These are phyloP conservation scores for Apiospora kogelbergensis DNA, from an alignment of 2,329 filamentous ascomycete species.

Conservation along the genomic window DNA sequence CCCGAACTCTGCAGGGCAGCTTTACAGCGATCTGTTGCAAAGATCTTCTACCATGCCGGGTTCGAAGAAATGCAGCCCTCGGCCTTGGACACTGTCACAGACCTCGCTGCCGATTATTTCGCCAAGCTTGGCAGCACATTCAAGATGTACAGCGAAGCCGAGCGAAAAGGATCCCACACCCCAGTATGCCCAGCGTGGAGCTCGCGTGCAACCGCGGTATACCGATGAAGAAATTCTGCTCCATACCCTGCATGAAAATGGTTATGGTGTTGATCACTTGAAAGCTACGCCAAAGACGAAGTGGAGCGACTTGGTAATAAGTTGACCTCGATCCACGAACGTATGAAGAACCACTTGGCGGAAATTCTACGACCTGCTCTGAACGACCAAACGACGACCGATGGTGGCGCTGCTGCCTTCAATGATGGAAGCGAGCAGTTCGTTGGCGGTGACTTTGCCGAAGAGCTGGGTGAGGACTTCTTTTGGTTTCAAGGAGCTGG, in stretches of 20 bases:
- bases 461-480: constrained; percentile 97
- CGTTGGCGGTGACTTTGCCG: constrained; percentile 92
- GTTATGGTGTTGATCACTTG: constrained; percentile 76
- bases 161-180: constrained; percentile 65
- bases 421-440: constrained; percentile 98
- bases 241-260: constrained; percentile 82
- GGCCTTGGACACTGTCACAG: constrained; percentile 85
- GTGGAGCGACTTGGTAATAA: constrained; percentile 82
- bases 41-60: constrained; percentile 93
- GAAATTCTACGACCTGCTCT: constrained; percentile 91
- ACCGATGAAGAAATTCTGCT: constrained; percentile 83
- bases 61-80: constrained; percentile 98
- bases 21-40: constrained; percentile 85
- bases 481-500: constrained; percentile 98
- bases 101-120: constrained; percentile 88
- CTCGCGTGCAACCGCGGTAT: constrained; percentile 62
- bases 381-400: constrained; percentile 71
- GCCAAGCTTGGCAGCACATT: constrained; percentile 78
- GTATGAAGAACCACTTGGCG: constrained; percentile 90
- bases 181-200: constrained; percentile 38
- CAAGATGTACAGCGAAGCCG: constrained; percentile 79
- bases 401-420: constrained; percentile 81
- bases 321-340: constrained; percentile 82
- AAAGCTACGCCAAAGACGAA: constrained; percentile 88
- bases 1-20: constrained; percentile 79